phyloP scores from a whole-genome alignment of 495 filamentous ascomycete species.

The Filosporella fistucella region DNA sequence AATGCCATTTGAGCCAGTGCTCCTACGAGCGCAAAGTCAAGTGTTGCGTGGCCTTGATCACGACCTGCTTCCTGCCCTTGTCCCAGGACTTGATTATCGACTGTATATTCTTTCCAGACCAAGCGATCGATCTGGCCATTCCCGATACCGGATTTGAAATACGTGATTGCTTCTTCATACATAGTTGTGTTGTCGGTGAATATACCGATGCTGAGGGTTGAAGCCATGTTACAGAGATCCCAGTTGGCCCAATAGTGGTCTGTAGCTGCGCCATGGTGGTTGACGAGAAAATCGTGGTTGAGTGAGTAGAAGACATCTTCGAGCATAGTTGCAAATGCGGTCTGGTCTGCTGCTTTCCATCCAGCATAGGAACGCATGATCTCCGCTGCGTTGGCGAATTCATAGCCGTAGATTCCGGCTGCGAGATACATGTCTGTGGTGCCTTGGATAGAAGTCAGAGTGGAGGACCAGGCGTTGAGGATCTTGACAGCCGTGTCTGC shows the following conservation, averaged over 20 bases:
- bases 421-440: conserved; percentile 35
- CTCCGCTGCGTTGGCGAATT: conserved; percentile 42
- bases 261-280: conserved; percentile 25
- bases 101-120: conserved; percentile 25
- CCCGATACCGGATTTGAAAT: conserved; percentile 33
- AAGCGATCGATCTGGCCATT: conserved; percentile 32
- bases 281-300: conserved; percentile 29
- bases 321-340: conserved; percentile 27
- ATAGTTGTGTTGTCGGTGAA: conserved; percentile 37
- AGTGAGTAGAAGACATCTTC: conserved; percentile 30
- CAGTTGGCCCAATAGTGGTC: conserved; percentile 35
- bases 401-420: conserved; percentile 39
- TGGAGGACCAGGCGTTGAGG: conserved; percentile 35
- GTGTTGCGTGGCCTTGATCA: conserved; percentile 38
- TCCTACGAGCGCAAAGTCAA: conserved; percentile 34
- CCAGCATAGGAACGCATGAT: conserved; percentile 32
- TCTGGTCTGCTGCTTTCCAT: conserved; percentile 5
- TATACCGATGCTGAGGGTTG: conserved; percentile 33
- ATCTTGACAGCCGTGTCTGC: conserved; percentile 31
- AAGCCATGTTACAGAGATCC: conserved; percentile 40
- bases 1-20: conserved; percentile 35
- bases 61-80: conserved; percentile 40
- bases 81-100: conserved; percentile 13
- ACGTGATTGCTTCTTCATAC: conserved; percentile 26
- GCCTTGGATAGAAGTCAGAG: conserved; percentile 30